Conservation (phyloP, 768 basidiomycete genomes). For the Boletus bicolor region DNA sequence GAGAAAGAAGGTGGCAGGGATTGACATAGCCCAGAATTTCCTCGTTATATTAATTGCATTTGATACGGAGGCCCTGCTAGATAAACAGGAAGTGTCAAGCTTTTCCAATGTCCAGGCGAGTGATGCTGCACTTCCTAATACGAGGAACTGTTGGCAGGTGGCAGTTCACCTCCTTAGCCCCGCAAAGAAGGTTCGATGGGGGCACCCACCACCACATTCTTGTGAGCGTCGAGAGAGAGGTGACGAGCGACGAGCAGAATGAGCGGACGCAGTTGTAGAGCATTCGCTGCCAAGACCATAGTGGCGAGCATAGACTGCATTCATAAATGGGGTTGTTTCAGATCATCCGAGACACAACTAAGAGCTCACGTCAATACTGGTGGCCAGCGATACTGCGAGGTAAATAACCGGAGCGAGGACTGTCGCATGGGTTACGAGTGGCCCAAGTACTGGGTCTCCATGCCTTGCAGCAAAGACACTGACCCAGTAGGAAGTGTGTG, state of each 20-base stretch:
- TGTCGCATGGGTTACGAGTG: slow-evolving; percentile 53
- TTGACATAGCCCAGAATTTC: slow-evolving; percentile 13
- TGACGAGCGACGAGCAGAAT: slow-evolving; percentile 9
- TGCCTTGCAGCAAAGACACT: slow-evolving; percentile 56
- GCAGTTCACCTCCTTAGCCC: slow-evolving; percentile 1
- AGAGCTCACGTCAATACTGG: slow-evolving; percentile 38
- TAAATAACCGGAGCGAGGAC: slow-evolving; percentile 59
- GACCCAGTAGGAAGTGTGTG: slow-evolving; percentile 67
- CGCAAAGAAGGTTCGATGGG: background rate
- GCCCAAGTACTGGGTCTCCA: slow-evolving; percentile 52
- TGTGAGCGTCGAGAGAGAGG: slow-evolving; percentile 21
- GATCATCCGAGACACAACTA: background rate
- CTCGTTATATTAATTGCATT: background rate
- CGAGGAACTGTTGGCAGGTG: slow-evolving; percentile 20
- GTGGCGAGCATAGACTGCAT: slow-evolving; percentile 23
- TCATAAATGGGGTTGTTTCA: background rate
- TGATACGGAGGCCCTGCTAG: background rate
- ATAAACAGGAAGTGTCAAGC: background rate
- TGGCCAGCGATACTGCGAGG: slow-evolving; percentile 46
- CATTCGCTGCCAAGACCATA: slow-evolving; percentile 25
- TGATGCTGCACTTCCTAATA: slow-evolving; percentile 19
- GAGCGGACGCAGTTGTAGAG: slow-evolving; percentile 26
- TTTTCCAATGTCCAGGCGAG: slow-evolving; percentile 14
- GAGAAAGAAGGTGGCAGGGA: slow-evolving; percentile 37
- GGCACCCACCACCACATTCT: slow-evolving; percentile 22